Evolutionary conservation across 2,329 filamentous ascomycete genomes (phyloP).

Genomic region (Eurotiales sp.): DNA sequence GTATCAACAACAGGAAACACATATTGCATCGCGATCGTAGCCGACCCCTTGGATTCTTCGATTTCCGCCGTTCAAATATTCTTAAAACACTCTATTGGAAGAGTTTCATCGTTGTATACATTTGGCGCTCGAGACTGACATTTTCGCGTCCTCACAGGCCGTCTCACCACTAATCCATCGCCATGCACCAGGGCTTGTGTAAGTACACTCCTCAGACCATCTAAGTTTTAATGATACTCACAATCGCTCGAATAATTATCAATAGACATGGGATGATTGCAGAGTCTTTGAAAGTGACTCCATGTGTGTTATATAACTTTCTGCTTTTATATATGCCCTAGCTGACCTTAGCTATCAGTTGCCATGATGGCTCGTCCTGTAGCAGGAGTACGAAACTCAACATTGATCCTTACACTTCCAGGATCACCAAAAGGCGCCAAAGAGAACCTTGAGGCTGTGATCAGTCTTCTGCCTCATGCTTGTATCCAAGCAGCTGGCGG

Average conservation of each 20-base stretch:
- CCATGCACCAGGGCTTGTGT: conserved; percentile 81
- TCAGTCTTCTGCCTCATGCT: conserved; percentile 93
- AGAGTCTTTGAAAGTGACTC: conserved; percentile 77
- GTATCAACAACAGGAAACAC: conserved; percentile 17
- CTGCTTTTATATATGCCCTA: conserved; percentile 11
- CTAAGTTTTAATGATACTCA: neutral
- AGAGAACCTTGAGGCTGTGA: conserved; percentile 83
- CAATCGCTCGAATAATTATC: conserved; percentile 19
- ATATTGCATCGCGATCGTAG: neutral
- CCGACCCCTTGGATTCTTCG: conserved; percentile 1
- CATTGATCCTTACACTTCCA: conserved; percentile 82
- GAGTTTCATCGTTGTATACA: too few relatives aligned
- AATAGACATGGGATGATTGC: conserved; percentile 86
- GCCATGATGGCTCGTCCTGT: conserved; percentile 95
- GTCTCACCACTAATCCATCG: conserved; percentile 75
- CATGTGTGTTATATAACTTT: conserved; percentile 60
- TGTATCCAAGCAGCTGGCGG: conserved; percentile 82
- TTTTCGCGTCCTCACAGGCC: conserved; percentile 52
- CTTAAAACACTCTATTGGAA: too few relatives aligned
- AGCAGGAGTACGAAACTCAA: conserved; percentile 77
- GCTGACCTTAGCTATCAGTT: conserved; percentile 56
- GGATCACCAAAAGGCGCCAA: conserved; percentile 93
- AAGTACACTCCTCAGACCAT: conserved; percentile 25
- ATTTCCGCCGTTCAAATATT: too few relatives aligned
- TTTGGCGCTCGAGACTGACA: too few relatives aligned